Conservation (phyloP, 352 stramenopile species). For the Saprolegnia diclina region DNA sequence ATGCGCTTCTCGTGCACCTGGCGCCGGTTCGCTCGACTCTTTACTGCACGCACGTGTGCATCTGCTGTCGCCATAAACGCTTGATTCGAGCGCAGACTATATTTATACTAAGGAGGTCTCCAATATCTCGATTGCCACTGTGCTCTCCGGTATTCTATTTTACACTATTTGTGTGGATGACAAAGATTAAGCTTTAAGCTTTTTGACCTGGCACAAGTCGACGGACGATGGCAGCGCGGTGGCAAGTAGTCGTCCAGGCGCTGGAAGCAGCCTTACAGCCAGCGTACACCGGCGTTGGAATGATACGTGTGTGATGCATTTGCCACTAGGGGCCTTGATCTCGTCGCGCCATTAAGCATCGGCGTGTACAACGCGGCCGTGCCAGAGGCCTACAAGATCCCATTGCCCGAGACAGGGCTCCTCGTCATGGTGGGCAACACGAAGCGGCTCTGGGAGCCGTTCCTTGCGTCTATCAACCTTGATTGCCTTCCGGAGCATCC, state of each 20-base stretch:
- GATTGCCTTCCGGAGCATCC: slow-evolving; percentile 40
- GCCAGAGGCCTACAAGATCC: slow-evolving; percentile 43
- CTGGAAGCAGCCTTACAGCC: background rate
- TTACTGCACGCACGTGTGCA: no score
- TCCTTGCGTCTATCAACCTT: slow-evolving; percentile 38
- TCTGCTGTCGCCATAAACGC: no score
- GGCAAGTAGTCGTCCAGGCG: background rate
- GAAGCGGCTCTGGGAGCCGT: slow-evolving; percentile 43
- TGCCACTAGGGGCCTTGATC: slow-evolving; percentile 46
- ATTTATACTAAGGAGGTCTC: no score
- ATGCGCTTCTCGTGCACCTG: no score
- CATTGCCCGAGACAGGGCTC: slow-evolving; percentile 19
- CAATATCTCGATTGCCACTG: no score
- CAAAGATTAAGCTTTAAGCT: background rate
- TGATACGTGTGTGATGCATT: background rate
- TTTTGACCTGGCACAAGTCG: background rate
- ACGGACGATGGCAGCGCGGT: background rate
- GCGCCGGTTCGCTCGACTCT: no score
- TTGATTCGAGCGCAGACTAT: no score
- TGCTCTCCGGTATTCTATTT: no score
- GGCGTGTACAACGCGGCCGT: slow-evolving; percentile 54
- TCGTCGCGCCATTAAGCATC: slow-evolving; percentile 57
- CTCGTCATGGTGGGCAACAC: slow-evolving; percentile 71
- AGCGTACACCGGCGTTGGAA: background rate
- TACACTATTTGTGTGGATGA: background rate